phyloP scores from a whole-genome alignment of 164 flowering plant species.

The Paratinospora sagittata region DNA sequence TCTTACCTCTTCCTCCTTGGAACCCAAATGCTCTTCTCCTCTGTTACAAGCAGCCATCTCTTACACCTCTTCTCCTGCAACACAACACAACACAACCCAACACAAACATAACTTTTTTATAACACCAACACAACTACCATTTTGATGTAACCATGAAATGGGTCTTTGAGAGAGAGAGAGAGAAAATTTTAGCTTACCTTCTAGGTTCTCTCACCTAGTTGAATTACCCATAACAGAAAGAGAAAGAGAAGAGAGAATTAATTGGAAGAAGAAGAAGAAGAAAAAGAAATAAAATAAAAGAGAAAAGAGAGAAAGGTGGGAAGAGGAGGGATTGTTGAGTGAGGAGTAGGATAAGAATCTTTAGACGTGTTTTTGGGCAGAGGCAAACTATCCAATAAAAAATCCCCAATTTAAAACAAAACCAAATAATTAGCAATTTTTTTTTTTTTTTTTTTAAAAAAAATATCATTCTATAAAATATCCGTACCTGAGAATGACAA shows the following conservation, averaged over 20 bases:
- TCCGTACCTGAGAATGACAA: neutral
- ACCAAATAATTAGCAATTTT: too few species aligned
- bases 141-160: neutral
- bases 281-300: too few species aligned
- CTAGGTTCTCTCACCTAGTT: too few species aligned
- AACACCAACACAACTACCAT: too few species aligned
- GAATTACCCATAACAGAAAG: too few species aligned
- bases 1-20: constrained; percentile 32
- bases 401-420: too few species aligned
- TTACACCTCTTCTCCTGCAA: constrained; percentile 1
- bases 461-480: neutral
- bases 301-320: too few species aligned
- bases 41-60: constrained; percentile 32
- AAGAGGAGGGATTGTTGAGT: neutral
- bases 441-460: too few species aligned
- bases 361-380: neutral
- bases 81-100: neutral
- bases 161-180: too few species aligned
- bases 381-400: neutral
- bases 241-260: neutral
- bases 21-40: constrained; percentile 25
- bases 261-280: neutral
- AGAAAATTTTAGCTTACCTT: too few species aligned
- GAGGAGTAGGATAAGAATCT: neutral
- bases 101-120: too few species aligned